phyloP scores from a whole-genome alignment of 2,329 filamentous ascomycete genomes.

The Pseudogymnoascus destructans region DNA sequence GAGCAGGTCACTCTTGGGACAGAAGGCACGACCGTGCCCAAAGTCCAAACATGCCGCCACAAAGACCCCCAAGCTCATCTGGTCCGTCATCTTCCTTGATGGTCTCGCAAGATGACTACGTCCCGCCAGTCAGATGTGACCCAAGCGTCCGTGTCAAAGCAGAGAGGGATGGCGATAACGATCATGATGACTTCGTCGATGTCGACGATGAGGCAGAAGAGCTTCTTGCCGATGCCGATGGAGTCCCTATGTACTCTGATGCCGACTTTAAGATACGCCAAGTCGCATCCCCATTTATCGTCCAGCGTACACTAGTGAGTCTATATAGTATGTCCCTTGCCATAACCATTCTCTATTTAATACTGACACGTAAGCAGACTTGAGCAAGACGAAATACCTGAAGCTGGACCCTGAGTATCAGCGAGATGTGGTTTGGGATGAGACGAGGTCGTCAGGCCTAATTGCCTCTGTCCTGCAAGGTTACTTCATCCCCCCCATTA shows the following conservation, averaged over 20 bases:
- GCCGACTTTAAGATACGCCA: constrained; percentile 23
- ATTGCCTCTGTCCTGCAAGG: constrained; percentile 25
- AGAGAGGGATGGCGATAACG: background rate
- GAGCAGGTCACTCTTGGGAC: background rate
- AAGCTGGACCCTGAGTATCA: constrained; percentile 35
- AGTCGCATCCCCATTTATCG: constrained; percentile 19
- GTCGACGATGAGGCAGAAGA: background rate
- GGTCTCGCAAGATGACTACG: background rate
- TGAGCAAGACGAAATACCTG: constrained; percentile 26
- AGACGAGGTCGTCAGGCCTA: constrained; percentile 22
- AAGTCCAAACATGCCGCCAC: background rate
- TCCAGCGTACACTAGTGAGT: constrained; percentile 18
- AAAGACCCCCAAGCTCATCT: background rate
- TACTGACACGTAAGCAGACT: constrained; percentile 12
- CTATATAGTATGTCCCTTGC: constrained; percentile 17
- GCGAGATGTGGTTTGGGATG: constrained; percentile 34
- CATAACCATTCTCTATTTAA: constrained; percentile 3
- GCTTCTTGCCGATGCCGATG: constrained; percentile 1
- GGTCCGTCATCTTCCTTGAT: background rate
- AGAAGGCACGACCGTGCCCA: background rate
- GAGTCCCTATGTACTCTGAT: background rate
- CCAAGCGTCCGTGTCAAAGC: background rate
- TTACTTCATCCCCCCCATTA: constrained; percentile 34
- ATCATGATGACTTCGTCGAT: constrained; percentile 4
- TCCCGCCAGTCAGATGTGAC: background rate